Conservation (phyloP, 441 rosid genomes). For the Populus trichocarpa region DNA sequence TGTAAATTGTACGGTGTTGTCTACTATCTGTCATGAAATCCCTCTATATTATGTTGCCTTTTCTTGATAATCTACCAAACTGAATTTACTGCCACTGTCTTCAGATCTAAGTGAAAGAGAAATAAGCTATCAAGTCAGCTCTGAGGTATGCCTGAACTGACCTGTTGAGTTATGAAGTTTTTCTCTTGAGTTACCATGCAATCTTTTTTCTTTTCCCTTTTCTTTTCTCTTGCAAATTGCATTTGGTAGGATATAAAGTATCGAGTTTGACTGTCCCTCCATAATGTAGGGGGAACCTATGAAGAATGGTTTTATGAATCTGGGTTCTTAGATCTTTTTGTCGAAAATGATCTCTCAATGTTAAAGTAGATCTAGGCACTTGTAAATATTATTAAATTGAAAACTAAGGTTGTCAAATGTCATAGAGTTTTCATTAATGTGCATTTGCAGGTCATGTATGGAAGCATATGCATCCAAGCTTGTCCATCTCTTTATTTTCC, state of each 20-base stretch:
- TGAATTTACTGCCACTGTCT: slow-evolving; percentile 1
- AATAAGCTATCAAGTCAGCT: slow-evolving; percentile 38
- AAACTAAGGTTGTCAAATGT: neutral
- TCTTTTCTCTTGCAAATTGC: neutral
- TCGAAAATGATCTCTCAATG: neutral
- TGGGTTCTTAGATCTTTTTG: neutral
- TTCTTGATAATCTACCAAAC: neutral
- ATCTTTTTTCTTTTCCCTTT: too few relatives aligned
- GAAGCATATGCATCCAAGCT: neutral
- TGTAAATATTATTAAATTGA: neutral
- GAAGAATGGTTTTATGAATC: neutral
- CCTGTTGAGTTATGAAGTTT: neutral
- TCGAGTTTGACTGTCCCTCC: neutral
- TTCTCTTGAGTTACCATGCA: neutral
- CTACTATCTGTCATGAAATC: neutral
- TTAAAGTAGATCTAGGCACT: neutral
- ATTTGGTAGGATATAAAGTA: neutral
- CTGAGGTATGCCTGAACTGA: slow-evolving; percentile 39
- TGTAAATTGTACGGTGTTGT: neutral
- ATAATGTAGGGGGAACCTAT: neutral
- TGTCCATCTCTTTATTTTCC: neutral
- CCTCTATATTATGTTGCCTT: neutral
- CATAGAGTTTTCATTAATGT: neutral
- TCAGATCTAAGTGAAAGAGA: slow-evolving; percentile 45
- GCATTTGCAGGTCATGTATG: neutral